Percentiles rank a stretch among this genome's conserved stretches.
Conservation (phyloP, 1,284 basidiomycete species). For the Pterulicium gracile region DNA sequence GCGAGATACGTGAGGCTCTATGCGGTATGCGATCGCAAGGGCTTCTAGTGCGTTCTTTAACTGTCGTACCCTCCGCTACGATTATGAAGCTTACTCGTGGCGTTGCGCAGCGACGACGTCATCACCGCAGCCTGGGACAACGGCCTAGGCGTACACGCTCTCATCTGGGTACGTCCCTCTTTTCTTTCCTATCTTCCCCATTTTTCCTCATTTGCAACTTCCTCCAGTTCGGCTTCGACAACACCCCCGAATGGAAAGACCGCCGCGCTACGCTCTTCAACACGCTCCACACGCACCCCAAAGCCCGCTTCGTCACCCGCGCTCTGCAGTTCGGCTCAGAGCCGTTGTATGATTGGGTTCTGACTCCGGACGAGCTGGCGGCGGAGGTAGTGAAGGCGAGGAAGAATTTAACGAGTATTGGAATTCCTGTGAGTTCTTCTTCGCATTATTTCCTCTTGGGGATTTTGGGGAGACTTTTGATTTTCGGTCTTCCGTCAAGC, state of each 20-base stretch:
- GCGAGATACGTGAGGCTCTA: slow-evolving; percentile 67
- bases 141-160: slow-evolving; percentile 57
- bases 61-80: slow-evolving; percentile 1
- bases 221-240: slow-evolving; percentile 51
- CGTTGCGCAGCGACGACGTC: slow-evolving; percentile 42
- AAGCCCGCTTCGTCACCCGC: slow-evolving; percentile 57
- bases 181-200: neutral
- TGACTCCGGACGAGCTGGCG: slow-evolving; percentile 32
- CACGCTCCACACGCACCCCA: slow-evolving; percentile 50
- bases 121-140: slow-evolving; percentile 64
- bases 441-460: too few species aligned
- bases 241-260: slow-evolving; percentile 39
- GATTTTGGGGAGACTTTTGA: too few species aligned
- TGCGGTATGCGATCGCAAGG: slow-evolving; percentile 48
- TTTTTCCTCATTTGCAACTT: neutral
- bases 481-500: too few species aligned
- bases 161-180: slow-evolving; percentile 10
- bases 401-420: slow-evolving; percentile 35
- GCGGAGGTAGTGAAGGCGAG: slow-evolving; percentile 42
- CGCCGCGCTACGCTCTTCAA: slow-evolving; percentile 43
- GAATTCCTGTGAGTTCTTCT: too few species aligned
- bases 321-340: slow-evolving; percentile 67
- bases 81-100: slow-evolving; percentile 3
- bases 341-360: slow-evolving; percentile 35
- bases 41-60: slow-evolving; percentile 45